A percentile compares a stretch with the other conserved stretches of the same genome.
phyloP scores from a whole-genome alignment of 192 early-diverging fungal genomes.

The Coemansia sp. region DNA sequence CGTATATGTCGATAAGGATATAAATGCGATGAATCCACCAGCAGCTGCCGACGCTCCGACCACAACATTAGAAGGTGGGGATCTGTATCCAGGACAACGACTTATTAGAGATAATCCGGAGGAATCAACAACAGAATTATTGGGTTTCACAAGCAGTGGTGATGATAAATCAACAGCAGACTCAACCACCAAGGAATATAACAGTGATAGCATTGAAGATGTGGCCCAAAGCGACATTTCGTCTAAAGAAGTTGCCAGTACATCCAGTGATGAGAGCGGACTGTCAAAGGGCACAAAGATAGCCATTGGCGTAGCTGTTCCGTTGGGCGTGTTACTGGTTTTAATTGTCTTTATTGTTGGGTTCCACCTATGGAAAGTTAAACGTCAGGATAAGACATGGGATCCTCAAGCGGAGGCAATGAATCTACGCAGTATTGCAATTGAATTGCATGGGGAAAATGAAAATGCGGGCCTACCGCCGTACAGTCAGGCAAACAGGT shows the following conservation, averaged over 20 bases:
- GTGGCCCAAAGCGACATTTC: background rate
- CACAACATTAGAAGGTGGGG: background rate
- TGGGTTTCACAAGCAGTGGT: too few relatives aligned
- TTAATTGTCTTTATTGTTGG: background rate
- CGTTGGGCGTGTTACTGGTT: background rate
- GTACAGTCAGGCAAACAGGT: background rate
- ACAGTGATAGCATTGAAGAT: background rate
- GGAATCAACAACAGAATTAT: background rate
- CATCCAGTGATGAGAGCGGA: background rate
- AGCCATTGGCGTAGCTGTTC: conserved; percentile 1
- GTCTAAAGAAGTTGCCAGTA: too few relatives aligned
- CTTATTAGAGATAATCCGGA: background rate
- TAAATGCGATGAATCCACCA: background rate
- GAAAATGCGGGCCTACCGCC: background rate
- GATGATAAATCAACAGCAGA: too few relatives aligned
- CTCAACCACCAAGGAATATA: too few relatives aligned
- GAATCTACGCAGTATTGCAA: background rate
- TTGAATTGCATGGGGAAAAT: background rate
- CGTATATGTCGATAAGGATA: background rate
- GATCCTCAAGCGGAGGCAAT: background rate
- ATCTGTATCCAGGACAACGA: background rate
- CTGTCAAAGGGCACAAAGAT: conserved; percentile 3
- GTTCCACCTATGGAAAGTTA: background rate
- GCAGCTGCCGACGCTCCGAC: background rate
- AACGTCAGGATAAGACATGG: conserved; percentile 7